A percentile compares a stretch with the other conserved stretches of the same genome.
These are phyloP conservation scores for Hanseniaspora hatyaiensis DNA, from an alignment of 805 yeast genomes.

Conservation along the genomic window DNA sequence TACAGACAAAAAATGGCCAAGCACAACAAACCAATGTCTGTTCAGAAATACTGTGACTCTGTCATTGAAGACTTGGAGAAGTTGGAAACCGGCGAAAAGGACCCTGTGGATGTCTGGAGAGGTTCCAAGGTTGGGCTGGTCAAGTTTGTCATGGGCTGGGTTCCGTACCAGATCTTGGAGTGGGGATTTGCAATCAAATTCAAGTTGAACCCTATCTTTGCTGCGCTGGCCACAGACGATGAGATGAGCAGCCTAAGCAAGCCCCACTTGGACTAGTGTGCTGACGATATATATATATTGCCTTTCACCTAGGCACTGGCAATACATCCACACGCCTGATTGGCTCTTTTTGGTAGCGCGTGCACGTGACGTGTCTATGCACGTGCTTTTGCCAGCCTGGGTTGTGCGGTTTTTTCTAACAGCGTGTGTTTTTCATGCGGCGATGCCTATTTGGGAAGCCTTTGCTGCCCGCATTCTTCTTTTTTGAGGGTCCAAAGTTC, in stretches of 20 bases:
- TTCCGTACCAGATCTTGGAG: slow-evolving; percentile 42
- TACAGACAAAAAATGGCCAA: slow-evolving; percentile 49
- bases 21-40: slow-evolving; percentile 46
- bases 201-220: slow-evolving; percentile 30
- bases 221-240: slow-evolving; percentile 23
- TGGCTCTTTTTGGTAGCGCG: too few species aligned
- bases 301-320: too few species aligned
- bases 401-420: background rate
- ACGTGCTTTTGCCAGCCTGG: too few species aligned
- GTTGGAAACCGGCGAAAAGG: slow-evolving; percentile 20
- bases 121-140: slow-evolving; percentile 39
- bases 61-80: slow-evolving; percentile 25
- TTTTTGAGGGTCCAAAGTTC: too few species aligned
- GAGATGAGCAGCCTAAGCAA: background rate
- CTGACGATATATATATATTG: background rate
- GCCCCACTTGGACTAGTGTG: background rate
- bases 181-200: slow-evolving; percentile 33
- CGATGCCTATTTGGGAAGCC: too few species aligned
- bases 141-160: slow-evolving; percentile 28
- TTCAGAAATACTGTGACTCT: slow-evolving; percentile 47
- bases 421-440: too few species aligned
- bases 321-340: too few species aligned
- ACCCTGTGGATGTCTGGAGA: slow-evolving; percentile 43
- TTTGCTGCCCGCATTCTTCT: too few species aligned
- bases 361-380: too few species aligned